phyloP scores from a whole-genome alignment of 2,329 filamentous ascomycete genomes.

The Sclerotinia subarctica region DNA sequence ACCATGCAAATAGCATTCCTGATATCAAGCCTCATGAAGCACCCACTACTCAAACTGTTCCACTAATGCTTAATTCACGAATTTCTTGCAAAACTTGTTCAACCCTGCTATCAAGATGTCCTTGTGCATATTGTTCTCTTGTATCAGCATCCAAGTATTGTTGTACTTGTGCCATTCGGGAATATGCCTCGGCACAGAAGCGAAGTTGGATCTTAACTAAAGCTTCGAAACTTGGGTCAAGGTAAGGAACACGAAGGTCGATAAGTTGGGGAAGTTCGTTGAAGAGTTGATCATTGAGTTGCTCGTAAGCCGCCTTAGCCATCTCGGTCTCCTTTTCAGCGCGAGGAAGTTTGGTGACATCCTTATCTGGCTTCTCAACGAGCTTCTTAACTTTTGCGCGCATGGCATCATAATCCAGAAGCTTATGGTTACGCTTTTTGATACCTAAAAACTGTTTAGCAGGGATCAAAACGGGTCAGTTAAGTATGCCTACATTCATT shows the following conservation, averaged over 20 bases:
- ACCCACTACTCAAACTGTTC: conserved; percentile 53
- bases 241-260: conserved; percentile 91
- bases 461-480: neutral
- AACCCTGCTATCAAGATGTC: conserved; percentile 84
- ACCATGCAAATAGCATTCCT: conserved; percentile 16
- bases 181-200: conserved; percentile 97
- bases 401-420: conserved; percentile 95
- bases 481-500: conserved; percentile 71
- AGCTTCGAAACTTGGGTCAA: conserved; percentile 95
- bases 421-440: conserved; percentile 97
- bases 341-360: conserved; percentile 90
- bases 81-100: conserved; percentile 98
- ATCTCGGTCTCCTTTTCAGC: conserved; percentile 96
- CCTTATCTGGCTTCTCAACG: conserved; percentile 97
- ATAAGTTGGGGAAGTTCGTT: conserved; percentile 92
- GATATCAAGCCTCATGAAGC: neutral
- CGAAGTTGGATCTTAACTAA: conserved; percentile 97
- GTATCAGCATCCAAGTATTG: conserved; percentile 96
- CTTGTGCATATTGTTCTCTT: conserved; percentile 91
- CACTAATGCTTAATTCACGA: conserved; percentile 87
- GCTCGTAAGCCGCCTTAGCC: conserved; percentile 89
- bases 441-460: conserved; percentile 58
- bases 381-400: conserved; percentile 96
- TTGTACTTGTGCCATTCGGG: conserved; percentile 97
- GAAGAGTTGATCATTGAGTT: conserved; percentile 93